These are phyloP conservation scores for Platanus orientalis DNA, from an alignment of 164 flowering plant species.

Conservation along the genomic window DNA sequence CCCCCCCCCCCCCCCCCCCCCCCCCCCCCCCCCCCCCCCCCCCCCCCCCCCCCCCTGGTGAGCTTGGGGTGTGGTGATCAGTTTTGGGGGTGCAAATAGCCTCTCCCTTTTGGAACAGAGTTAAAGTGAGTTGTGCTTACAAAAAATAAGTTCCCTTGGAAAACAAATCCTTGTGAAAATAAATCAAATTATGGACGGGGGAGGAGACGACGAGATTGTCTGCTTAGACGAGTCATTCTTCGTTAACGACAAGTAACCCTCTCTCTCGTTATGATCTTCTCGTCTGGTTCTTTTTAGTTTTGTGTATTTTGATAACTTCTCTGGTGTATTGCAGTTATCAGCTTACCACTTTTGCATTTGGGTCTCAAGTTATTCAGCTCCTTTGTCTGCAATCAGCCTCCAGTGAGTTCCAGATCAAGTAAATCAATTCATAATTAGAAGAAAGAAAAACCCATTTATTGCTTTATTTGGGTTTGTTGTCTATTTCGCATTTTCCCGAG, in stretches of 20 bases:
- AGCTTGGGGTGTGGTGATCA: no score
- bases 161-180: no score
- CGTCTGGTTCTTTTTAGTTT: not conserved
- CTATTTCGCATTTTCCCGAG: not conserved
- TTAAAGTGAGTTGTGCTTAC: no score
- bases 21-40: no score
- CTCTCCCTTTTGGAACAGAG: no score
- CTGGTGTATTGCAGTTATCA: slow-evolving; percentile 56
- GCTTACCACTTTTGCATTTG: slow-evolving; percentile 74
- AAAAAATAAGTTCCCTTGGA: no score
- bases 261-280: slow-evolving; percentile 6
- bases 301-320: not conserved
- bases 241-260: slow-evolving; percentile 61
- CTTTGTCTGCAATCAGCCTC: slow-evolving; percentile 84
- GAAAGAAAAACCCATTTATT: not conserved
- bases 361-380: slow-evolving; percentile 71
- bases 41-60: no score
- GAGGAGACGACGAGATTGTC: slow-evolving; percentile 60
- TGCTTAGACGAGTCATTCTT: slow-evolving; percentile 86
- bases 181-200: slow-evolving; percentile 16
- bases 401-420: slow-evolving; percentile 38
- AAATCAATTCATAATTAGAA: not conserved
- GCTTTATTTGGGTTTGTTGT: not conserved
- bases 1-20: no score
- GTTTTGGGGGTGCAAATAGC: no score